A percentile compares a stretch with the other conserved stretches of the same genome.
Conservation (phyloP, 208 protist genomes). For the Sergeia podlipaevii region DNA sequence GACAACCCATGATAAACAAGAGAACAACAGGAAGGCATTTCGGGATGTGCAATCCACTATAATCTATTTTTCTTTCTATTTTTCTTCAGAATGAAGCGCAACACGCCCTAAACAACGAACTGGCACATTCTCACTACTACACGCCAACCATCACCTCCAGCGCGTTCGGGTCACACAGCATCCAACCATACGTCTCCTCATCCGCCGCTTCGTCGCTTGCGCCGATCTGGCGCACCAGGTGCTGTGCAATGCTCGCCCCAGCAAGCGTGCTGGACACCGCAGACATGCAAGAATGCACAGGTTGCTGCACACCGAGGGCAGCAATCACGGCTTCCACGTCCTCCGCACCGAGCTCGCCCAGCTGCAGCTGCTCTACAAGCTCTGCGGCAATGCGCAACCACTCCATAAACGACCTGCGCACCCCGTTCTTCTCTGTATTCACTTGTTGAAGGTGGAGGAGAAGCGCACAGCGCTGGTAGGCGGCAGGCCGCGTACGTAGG, state of each 20-base stretch:
- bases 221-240: slow-evolving; percentile 22
- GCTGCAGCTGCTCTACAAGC: slow-evolving; percentile 20
- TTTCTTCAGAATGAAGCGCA: no score
- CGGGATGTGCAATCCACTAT: neutral
- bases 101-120: no score
- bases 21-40: neutral
- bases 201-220: slow-evolving; percentile 16
- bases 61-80: neutral
- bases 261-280: slow-evolving; percentile 32
- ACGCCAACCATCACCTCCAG: slow-evolving; percentile 11
- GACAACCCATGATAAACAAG: no score
- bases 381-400: slow-evolving; percentile 8
- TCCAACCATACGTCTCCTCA: slow-evolving; percentile 16
- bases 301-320: slow-evolving; percentile 8
- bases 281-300: neutral
- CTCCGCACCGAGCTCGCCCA: slow-evolving; percentile 19
- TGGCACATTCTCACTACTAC: no score
- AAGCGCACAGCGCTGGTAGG: slow-evolving; percentile 29
- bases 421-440: neutral
- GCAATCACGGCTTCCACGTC: slow-evolving; percentile 5
- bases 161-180: slow-evolving; percentile 4
- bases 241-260: slow-evolving; percentile 41
- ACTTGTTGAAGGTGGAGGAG: slow-evolving; percentile 17
- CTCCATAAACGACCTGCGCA: neutral
- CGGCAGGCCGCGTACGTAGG: slow-evolving; percentile 20